Conservation (phyloP, 331 rosid species). For the Dryas integrifolia region DNA sequence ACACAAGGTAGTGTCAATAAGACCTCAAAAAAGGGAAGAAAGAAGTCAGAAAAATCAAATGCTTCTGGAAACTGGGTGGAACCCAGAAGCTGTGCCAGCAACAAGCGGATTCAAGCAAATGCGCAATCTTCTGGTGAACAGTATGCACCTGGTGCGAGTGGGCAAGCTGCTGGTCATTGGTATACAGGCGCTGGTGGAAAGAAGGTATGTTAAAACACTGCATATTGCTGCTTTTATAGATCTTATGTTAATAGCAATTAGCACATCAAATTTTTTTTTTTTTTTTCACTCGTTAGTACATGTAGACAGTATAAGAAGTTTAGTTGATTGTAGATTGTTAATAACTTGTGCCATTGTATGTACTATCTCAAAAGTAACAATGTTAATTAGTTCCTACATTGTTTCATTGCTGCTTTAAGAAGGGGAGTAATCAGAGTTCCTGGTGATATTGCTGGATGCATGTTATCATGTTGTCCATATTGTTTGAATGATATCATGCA, state of each 20-base stretch:
- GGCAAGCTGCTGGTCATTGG: constrained; percentile 82
- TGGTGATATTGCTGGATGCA: neutral
- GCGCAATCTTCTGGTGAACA: constrained; percentile 20
- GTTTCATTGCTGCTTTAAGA: neutral
- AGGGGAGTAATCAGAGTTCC: neutral
- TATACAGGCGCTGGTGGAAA: constrained; percentile 69
- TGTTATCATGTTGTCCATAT: neutral
- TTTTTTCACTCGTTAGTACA: constrained; percentile 11
- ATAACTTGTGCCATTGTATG: neutral
- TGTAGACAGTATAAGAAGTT: constrained; percentile 11
- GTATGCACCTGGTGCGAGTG: constrained; percentile 34
- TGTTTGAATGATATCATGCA: neutral
- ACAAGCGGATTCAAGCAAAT: constrained; percentile 63
- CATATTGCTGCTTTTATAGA: neutral
- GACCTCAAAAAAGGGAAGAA: constrained; percentile 41
- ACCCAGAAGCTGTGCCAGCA: constrained; percentile 47
- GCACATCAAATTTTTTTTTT: neutral
- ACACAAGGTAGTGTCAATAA: constrained; percentile 38
- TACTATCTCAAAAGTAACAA: neutral
- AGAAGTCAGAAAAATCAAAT: constrained; percentile 27
- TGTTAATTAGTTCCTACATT: neutral
- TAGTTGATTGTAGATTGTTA: neutral
- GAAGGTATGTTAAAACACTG: constrained; percentile 44
- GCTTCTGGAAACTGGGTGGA: constrained; percentile 68
- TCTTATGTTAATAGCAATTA: constrained; percentile 18